These are phyloP conservation scores for Blastocystis sp. DNA, from an alignment of 352 stramenopile genomes.

Conservation along the genomic window DNA sequence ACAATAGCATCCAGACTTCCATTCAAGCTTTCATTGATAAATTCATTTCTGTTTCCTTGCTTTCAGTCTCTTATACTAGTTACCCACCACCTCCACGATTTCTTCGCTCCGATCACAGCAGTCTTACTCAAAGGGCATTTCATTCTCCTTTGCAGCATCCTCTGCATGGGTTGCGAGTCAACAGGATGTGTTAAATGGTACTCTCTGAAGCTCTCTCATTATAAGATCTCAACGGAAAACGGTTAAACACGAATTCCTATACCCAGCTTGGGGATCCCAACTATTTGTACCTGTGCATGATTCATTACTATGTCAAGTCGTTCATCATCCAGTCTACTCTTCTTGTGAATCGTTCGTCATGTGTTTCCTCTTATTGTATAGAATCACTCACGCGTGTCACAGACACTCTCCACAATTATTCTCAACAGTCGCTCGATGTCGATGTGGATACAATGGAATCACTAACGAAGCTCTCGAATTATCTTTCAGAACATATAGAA, in stretches of 20 bases:
- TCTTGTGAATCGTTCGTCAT: neutral
- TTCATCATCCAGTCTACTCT: neutral
- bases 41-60: neutral
- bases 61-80: neutral
- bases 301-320: slow-evolving; percentile 35
- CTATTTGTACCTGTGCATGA: neutral
- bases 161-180: neutral
- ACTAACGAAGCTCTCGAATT: slow-evolving; percentile 7
- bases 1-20: neutral
- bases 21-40: slow-evolving; percentile 1
- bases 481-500: slow-evolving; percentile 19
- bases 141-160: slow-evolving; percentile 10
- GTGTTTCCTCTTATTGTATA: neutral
- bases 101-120: neutral
- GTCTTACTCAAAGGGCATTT: neutral
- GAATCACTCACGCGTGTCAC: neutral
- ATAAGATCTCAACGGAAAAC: neutral
- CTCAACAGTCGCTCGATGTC: neutral
- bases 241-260: neutral
- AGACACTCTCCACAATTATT: too few species aligned
- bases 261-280: neutral
- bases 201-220: too few species aligned
- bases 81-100: neutral
- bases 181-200: slow-evolving; percentile 15
- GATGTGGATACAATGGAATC: neutral